A percentile compares a stretch with the other conserved stretches of the same genome.
These are phyloP conservation scores for Boechera stricta DNA, from an alignment of 345 rosid genomes.

Conservation along the genomic window DNA sequence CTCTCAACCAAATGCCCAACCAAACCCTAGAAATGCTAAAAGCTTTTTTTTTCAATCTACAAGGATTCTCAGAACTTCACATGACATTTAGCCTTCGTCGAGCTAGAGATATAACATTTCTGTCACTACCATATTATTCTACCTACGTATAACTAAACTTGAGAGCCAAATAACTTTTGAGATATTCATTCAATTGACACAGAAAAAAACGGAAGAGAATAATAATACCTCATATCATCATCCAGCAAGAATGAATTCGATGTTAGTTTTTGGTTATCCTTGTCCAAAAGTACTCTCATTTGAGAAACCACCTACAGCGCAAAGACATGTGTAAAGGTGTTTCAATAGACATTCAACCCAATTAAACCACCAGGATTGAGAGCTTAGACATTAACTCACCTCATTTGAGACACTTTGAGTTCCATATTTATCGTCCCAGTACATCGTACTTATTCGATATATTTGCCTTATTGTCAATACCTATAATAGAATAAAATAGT, in stretches of 20 bases:
- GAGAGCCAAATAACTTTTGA: background rate
- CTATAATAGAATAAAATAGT: conserved; percentile 48
- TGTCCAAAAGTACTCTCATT: conserved; percentile 83
- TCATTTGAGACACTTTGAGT: conserved; percentile 96
- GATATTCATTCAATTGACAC: background rate
- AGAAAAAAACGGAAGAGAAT: conserved; percentile 19
- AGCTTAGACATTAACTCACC: conserved; percentile 52
- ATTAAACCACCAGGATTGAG: background rate
- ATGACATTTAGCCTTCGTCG: background rate
- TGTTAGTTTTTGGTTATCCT: conserved; percentile 77
- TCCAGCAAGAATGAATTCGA: conserved; percentile 93
- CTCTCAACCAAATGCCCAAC: background rate
- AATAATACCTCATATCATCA: conserved; percentile 86
- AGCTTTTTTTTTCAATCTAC: background rate
- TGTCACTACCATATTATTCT: conserved; percentile 2
- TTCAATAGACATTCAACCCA: conserved; percentile 1
- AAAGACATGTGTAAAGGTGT: conserved; percentile 29
- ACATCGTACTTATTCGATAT: conserved; percentile 97
- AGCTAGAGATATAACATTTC: conserved; percentile 16
- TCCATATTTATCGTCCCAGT: conserved; percentile 98
- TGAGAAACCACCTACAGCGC: conserved; percentile 77
- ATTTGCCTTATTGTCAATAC: conserved; percentile 92
- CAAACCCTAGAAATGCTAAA: background rate
- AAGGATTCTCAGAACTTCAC: background rate
- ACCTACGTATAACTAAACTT: conserved; percentile 5